A percentile compares a stretch with the other conserved stretches of the same genome.
Conservation (phyloP, 352 stramenopile species). For the Pilasporangium apinafurcum region DNA sequence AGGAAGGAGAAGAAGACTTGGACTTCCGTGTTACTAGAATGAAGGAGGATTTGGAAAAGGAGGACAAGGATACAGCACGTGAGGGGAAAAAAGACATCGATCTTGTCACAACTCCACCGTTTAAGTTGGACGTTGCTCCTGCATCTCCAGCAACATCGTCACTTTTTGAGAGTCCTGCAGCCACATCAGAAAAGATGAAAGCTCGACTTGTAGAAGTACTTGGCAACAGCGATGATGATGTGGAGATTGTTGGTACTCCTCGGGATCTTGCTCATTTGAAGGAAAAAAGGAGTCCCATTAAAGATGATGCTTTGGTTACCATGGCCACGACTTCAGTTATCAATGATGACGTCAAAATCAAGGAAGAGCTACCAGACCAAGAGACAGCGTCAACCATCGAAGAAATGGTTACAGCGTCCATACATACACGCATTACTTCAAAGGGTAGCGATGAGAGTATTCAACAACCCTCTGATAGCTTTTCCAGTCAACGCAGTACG, state of each 20-base stretch:
- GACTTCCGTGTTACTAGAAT: too few species aligned
- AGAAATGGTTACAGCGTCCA: too few species aligned
- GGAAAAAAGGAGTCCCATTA: too few species aligned
- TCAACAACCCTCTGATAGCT: too few species aligned
- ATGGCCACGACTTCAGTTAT: too few species aligned
- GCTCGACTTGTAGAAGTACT: slow-evolving; percentile 40
- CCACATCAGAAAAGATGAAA: slow-evolving; percentile 38
- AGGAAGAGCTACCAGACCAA: too few species aligned
- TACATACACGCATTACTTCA: too few species aligned
- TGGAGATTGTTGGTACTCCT: slow-evolving; percentile 16
- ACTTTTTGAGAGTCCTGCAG: slow-evolving; percentile 38
- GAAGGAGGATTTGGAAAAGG: slow-evolving; percentile 7
- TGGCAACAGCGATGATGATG: slow-evolving; percentile 42
- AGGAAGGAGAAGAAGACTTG: slow-evolving; percentile 27
- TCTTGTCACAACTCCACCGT: background rate
- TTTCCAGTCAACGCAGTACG: too few species aligned
- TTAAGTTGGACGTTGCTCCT: slow-evolving; percentile 1
- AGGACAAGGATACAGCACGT: slow-evolving; percentile 4
- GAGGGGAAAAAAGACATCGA: slow-evolving; percentile 1
- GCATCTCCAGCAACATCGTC: slow-evolving; percentile 14
- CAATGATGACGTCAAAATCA: too few species aligned
- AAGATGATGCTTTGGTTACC: too few species aligned
- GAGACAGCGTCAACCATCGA: too few species aligned
- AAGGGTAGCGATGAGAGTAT: too few species aligned
- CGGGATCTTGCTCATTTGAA: slow-evolving; percentile 6